Percentiles rank a stretch among this genome's conserved stretches.
Conservation (phyloP, 208 protist species). For the Acanthamoeba lugdunensis region DNA sequence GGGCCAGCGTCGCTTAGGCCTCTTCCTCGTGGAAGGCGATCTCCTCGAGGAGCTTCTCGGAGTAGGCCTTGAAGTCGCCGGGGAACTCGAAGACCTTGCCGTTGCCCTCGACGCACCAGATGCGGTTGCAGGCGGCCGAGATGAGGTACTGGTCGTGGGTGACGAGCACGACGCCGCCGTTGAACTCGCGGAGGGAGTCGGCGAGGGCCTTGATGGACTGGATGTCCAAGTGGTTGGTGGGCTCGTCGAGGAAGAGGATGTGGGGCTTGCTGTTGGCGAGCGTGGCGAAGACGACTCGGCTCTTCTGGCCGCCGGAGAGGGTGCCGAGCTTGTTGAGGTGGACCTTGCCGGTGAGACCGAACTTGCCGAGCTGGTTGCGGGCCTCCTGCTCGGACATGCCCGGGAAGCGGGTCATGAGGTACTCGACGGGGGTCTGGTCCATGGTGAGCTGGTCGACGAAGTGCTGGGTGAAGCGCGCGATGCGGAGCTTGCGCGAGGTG, state of each 20-base stretch:
- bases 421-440: constrained; percentile 94
- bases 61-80: constrained; percentile 82
- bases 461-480: constrained; percentile 96
- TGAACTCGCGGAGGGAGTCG: constrained; percentile 92
- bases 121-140: constrained; percentile 83
- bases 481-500: constrained; percentile 87
- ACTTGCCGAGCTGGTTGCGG: constrained; percentile 93
- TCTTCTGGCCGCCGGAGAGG: constrained; percentile 94
- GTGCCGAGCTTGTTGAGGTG: constrained; percentile 74
- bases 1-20: not conserved
- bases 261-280: constrained; percentile 94
- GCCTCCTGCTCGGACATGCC: constrained; percentile 87
- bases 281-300: constrained; percentile 95
- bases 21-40: constrained; percentile 71
- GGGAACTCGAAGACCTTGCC: constrained; percentile 75
- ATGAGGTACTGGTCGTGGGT: constrained; percentile 97
- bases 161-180: constrained; percentile 95
- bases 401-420: constrained; percentile 93
- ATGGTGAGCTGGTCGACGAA: constrained; percentile 96
- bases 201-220: constrained; percentile 95
- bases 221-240: constrained; percentile 96
- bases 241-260: constrained; percentile 97
- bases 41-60: constrained; percentile 64
- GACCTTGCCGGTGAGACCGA: constrained; percentile 90
- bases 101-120: constrained; percentile 75